A percentile compares a stretch with the other conserved stretches of the same genome.
phyloP scores from a whole-genome alignment of 768 basidiomycete species.

The Serendipita vermifera region DNA sequence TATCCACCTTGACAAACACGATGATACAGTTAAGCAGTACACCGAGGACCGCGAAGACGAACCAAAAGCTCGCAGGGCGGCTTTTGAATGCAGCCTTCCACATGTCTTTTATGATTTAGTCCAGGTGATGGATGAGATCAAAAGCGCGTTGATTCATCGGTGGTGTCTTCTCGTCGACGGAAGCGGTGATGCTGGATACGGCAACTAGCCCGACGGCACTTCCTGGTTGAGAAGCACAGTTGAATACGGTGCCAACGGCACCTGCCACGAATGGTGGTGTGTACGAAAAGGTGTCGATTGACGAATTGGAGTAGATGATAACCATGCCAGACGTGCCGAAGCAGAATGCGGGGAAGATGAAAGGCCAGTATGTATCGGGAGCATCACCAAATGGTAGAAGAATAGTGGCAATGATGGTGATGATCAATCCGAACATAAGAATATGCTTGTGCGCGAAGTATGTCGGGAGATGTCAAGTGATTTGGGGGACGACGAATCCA shows the following conservation, averaged over 20 bases:
- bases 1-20: too few relatives aligned
- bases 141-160: too few relatives aligned
- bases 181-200: constrained; percentile 36
- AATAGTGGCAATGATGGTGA: constrained; percentile 27
- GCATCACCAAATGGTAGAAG: constrained; percentile 11
- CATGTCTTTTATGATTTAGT: too few relatives aligned
- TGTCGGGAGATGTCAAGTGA: constrained; percentile 27
- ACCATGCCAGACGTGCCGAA: constrained; percentile 20
- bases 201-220: constrained; percentile 38
- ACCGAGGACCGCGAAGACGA: too few relatives aligned
- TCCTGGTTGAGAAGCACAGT: constrained; percentile 39
- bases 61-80: too few relatives aligned
- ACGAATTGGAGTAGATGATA: constrained; percentile 34
- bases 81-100: too few relatives aligned
- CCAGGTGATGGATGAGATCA: too few relatives aligned
- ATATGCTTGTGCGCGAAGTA: constrained; percentile 27
- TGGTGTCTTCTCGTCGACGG: constrained; percentile 24
- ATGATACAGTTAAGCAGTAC: too few relatives aligned
- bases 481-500: constrained; percentile 25
- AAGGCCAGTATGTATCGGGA: constrained; percentile 8
- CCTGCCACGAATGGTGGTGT: constrained; percentile 37
- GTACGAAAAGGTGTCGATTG: constrained; percentile 38
- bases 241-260: constrained; percentile 43
- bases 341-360: constrained; percentile 12
- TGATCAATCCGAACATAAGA: constrained; percentile 30